These are phyloP conservation scores for Geotrichum aggregatum DNA, from an alignment of 1,139 yeast genomes.

Conservation along the genomic window DNA sequence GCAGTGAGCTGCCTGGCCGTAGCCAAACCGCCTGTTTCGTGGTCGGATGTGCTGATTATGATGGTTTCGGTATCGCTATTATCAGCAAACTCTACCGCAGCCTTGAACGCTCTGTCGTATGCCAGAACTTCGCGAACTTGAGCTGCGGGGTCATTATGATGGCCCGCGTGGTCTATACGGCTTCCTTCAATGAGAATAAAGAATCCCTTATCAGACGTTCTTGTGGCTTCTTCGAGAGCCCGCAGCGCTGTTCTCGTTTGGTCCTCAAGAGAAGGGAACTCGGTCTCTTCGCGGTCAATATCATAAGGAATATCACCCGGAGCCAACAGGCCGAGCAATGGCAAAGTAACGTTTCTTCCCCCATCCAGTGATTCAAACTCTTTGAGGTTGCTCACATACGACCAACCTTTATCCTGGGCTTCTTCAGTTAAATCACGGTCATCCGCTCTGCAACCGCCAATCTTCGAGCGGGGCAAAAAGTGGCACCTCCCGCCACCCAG, in stretches of 20 bases:
- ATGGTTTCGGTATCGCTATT: constrained; percentile 61
- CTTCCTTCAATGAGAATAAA: constrained; percentile 81
- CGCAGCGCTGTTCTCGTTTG: constrained; percentile 65
- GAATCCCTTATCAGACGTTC: constrained; percentile 62
- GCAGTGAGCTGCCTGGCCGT: constrained; percentile 67
- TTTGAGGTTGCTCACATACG: constrained; percentile 54
- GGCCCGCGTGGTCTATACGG: constrained; percentile 90
- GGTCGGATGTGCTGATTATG: constrained; percentile 76
- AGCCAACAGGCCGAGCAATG: constrained; percentile 68
- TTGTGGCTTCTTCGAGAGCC: constrained; percentile 59
- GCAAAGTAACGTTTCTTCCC: constrained; percentile 62
- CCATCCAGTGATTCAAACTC: constrained; percentile 52
- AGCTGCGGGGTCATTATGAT: constrained; percentile 82
- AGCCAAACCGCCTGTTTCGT: constrained; percentile 85
- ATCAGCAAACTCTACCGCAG: constrained; percentile 64
- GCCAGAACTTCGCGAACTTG: constrained; percentile 76
- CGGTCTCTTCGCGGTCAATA: constrained; percentile 57
- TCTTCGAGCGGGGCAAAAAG: constrained; percentile 45
- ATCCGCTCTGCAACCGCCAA: constrained; percentile 66
- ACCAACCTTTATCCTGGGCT: constrained; percentile 60
- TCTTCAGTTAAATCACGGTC: constrained; percentile 57
- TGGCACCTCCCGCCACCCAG: constrained; percentile 89
- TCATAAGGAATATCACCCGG: constrained; percentile 75
- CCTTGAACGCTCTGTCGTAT: constrained; percentile 68
- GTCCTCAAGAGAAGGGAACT: constrained; percentile 70